phyloP scores from a whole-genome alignment of 2,329 filamentous ascomycete species.

The Trichoderma citrinoviride region DNA sequence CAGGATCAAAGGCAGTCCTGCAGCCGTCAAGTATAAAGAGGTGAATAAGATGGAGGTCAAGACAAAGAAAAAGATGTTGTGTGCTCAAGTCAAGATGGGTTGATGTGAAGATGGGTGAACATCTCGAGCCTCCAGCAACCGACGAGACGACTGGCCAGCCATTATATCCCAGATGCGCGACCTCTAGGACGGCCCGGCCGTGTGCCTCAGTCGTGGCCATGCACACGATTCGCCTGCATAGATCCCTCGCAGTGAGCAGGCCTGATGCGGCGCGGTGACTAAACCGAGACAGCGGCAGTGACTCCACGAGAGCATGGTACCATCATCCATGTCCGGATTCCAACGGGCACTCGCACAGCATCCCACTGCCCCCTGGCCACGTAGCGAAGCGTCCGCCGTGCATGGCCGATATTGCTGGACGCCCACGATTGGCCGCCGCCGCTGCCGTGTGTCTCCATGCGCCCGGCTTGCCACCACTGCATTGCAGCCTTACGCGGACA shows the following conservation, averaged over 20 bases:
- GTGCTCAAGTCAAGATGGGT: slow-evolving; percentile 7
- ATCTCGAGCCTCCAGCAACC: slow-evolving; percentile 11
- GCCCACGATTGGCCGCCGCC: background rate
- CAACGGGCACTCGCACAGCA: background rate
- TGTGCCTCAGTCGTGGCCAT: slow-evolving; percentile 5
- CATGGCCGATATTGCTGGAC: slow-evolving; percentile 20
- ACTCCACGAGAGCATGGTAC: background rate
- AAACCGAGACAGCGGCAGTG: background rate
- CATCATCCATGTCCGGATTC: background rate
- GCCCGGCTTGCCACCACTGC: slow-evolving; percentile 15
- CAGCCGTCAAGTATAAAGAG: background rate
- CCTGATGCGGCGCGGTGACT: slow-evolving; percentile 1
- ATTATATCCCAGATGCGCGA: background rate
- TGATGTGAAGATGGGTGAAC: slow-evolving; percentile 13
- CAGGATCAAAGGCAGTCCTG: background rate
- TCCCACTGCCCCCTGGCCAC: slow-evolving; percentile 20
- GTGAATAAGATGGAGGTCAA: background rate
- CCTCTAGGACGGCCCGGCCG: background rate
- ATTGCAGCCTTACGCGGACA: slow-evolving; percentile 22
- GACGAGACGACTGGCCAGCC: background rate
- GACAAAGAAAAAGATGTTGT: background rate
- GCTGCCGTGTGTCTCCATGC: slow-evolving; percentile 2
- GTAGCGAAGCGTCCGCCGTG: slow-evolving; percentile 16
- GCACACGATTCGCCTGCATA: slow-evolving; percentile 18
- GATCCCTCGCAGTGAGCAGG: slow-evolving; percentile 12